Base-by-base conservation (phyloP, 805 yeast genomes). In the Myxozyma monticola region DNA sequence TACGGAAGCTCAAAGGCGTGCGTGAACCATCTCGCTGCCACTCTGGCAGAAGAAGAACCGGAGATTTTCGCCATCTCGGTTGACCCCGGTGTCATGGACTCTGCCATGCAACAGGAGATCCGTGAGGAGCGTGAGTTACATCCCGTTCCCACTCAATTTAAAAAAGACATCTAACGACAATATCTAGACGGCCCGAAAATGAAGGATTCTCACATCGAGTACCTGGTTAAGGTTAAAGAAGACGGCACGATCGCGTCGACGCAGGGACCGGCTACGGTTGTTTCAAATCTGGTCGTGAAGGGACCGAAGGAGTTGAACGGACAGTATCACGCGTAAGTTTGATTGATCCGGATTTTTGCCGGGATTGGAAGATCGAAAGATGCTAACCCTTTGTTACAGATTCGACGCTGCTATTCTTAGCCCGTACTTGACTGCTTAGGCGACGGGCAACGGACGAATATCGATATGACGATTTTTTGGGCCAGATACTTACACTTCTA, bases 1-100 rank as follows among this genome's bases (percentile, higher is more conserved):
- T 91, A 91, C 62, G 96, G 96, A 0, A 71, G 89, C 8, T 82
- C 96, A 3, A 91, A 91, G 67, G 96, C 97, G 0, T 96, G 96
- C 0, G 65, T 91, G 42, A 88, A 91, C 68, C 89, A 84, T 61
- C 76, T 88, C 43, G 82, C 87, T 9, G 63, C 70, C 37, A 79
- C 86, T 10, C 65, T 91, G 14, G 84, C 87, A 0, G 72, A 69
- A 6, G 96, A 89, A 62, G 89, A 85, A 65, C 70, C 74, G 1
- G 74, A 71, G 0, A 69, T 88, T 10, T 68, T 70, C 25, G 72
- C 84, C 2, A 70, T 89, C 6, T 74, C 96, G 0, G 76, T 93
- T 24, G 96, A 96, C 0, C 98, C 98, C 0, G 98, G 99, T 5
- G 95, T 88, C 1, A 97, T 93, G 1, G 88, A 88, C 63, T 90